These are phyloP conservation scores for Claviceps sp. DNA, from an alignment of 2,329 filamentous ascomycete species.

Conservation along the genomic window DNA sequence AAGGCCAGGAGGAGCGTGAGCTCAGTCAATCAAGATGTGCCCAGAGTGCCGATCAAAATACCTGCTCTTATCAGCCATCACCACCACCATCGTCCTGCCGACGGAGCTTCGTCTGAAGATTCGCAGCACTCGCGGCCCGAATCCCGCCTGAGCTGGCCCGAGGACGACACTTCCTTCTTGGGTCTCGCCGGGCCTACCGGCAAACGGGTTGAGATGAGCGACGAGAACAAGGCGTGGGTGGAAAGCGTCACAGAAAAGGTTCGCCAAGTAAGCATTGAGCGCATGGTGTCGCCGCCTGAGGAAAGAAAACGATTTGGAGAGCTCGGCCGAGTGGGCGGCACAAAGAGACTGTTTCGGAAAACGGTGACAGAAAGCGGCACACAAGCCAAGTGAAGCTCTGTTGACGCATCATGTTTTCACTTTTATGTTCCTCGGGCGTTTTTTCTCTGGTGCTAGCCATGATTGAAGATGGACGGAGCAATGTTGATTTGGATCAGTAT, in stretches of 20 bases:
- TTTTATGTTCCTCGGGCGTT: no score
- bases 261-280: constrained; percentile 52
- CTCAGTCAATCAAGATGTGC: constrained; percentile 18
- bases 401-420: not conserved
- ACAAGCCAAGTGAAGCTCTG: constrained; percentile 11
- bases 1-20: constrained; percentile 38
- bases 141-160: constrained; percentile 42
- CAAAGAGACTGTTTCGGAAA: constrained; percentile 56
- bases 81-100: constrained; percentile 11
- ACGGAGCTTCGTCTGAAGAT: constrained; percentile 30
- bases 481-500: no score
- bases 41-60: constrained; percentile 27
- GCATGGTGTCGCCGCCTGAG: constrained; percentile 17
- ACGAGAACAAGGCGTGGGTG: constrained; percentile 67
- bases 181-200: constrained; percentile 59
- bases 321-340: constrained; percentile 57
- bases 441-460: no score
- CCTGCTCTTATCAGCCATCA: constrained; percentile 23
- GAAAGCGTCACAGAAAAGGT: constrained; percentile 74
- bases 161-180: constrained; percentile 45
- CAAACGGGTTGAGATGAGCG: constrained; percentile 52
- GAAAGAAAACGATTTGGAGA: constrained; percentile 45
- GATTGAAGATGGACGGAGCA: no score
- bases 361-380: constrained; percentile 11
- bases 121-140: constrained; percentile 36